phyloP scores from a whole-genome alignment of 1,284 basidiomycete genomes.

The Psilocybe mexicana region DNA sequence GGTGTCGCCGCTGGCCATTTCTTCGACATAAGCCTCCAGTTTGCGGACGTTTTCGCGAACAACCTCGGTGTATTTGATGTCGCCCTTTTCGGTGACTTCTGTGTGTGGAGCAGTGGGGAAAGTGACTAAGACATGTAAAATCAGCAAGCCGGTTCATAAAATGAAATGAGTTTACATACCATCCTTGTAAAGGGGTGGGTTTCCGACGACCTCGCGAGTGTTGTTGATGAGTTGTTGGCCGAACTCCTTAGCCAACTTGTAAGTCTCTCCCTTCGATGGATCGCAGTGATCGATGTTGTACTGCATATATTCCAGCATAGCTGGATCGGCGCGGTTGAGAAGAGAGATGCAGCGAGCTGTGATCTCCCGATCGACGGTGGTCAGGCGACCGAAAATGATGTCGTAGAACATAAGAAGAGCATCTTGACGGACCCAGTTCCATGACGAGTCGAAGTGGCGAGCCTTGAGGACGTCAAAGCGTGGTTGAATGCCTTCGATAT shows the following conservation, averaged over 20 bases:
- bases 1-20: slow-evolving; percentile 95
- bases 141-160: slow-evolving; percentile 1
- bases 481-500: slow-evolving; percentile 94
- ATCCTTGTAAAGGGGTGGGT: slow-evolving; percentile 90
- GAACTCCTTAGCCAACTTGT: slow-evolving; percentile 94
- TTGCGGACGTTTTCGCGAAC: slow-evolving; percentile 95
- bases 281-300: slow-evolving; percentile 90
- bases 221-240: slow-evolving; percentile 97
- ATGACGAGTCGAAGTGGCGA: slow-evolving; percentile 95
- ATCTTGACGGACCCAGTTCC: slow-evolving; percentile 99
- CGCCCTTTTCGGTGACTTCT: slow-evolving; percentile 90
- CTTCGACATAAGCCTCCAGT: slow-evolving; percentile 96
- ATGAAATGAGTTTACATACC: slow-evolving; percentile 50
- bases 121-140: slow-evolving; percentile 61
- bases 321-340: slow-evolving; percentile 95
- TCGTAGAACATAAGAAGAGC: slow-evolving; percentile 96
- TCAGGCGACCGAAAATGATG: slow-evolving; percentile 93
- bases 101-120: slow-evolving; percentile 98
- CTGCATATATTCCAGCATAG: slow-evolving; percentile 92
- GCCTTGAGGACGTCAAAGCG: slow-evolving; percentile 94
- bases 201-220: slow-evolving; percentile 81
- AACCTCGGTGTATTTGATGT: slow-evolving; percentile 93
- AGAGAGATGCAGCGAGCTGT: slow-evolving; percentile 97
- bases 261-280: slow-evolving; percentile 85
- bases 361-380: slow-evolving; percentile 91